phyloP scores from a whole-genome alignment of 257 asterid species.

The Solanum ahanhuiri region DNA sequence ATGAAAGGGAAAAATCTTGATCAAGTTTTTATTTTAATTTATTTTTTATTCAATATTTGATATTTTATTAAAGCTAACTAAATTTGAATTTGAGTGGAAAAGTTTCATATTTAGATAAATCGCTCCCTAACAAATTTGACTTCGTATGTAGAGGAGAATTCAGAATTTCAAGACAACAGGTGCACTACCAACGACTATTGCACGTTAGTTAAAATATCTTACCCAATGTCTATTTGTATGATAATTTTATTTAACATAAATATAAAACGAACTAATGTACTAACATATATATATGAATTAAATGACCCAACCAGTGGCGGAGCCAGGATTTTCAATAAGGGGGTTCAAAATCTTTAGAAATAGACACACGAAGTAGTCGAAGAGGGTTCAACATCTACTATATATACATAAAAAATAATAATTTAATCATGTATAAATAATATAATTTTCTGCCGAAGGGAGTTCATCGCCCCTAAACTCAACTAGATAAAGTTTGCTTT shows the following conservation, averaged over 20 bases:
- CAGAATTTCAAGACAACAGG: no score
- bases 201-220: background rate
- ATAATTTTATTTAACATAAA: background rate
- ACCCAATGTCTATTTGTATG: background rate
- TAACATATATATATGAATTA: background rate
- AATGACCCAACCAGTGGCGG: background rate
- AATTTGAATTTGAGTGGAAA: background rate
- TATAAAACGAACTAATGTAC: no score
- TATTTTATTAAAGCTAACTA: background rate
- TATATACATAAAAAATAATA: no score
- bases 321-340: no score
- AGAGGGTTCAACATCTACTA: no score
- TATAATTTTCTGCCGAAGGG: no score
- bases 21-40: background rate
- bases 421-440: no score
- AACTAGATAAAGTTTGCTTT: background rate
- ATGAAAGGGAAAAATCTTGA: background rate
- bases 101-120: background rate
- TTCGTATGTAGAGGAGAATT: background rate
- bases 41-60: background rate
- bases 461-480: background rate
- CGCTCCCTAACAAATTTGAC: background rate
- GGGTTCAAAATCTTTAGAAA: no score
- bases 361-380: no score
- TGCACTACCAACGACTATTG: no score